Evolutionary conservation across 2,329 filamentous ascomycete species (phyloP).

Genomic region (Allantophomopsis cytisporea): DNA sequence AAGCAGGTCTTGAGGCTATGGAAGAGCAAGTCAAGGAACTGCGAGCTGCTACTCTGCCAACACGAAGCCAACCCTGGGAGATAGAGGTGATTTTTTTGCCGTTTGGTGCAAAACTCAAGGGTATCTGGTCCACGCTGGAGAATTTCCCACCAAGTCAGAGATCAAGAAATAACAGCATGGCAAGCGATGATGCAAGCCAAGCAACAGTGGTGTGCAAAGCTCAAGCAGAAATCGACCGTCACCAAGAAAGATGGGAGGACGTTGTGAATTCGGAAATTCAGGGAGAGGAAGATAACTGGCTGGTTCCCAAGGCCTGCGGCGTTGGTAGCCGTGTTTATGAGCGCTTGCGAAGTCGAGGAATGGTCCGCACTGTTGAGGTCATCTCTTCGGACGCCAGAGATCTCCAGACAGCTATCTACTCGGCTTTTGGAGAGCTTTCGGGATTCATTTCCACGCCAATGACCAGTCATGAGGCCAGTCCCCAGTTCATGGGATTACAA

Average conservation of each 20-base stretch:
- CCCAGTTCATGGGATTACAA: slow-evolving; percentile 33
- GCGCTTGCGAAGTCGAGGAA: slow-evolving; percentile 61
- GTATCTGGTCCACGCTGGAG: slow-evolving; percentile 34
- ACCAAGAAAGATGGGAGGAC: slow-evolving; percentile 2
- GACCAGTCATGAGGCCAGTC: slow-evolving; percentile 6
- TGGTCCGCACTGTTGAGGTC: slow-evolving; percentile 51
- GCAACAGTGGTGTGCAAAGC: slow-evolving; percentile 13
- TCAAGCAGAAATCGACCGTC: slow-evolving; percentile 3
- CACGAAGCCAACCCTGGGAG: slow-evolving; percentile 51
- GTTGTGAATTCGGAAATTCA: not conserved
- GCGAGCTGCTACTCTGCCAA: slow-evolving; percentile 31
- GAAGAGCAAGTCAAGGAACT: slow-evolving; percentile 22
- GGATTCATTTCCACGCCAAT: slow-evolving; percentile 8
- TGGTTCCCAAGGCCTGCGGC: slow-evolving; percentile 55
- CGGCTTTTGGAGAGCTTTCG: slow-evolving; percentile 39
- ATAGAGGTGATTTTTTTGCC: slow-evolving; percentile 66
- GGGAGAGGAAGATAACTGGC: slow-evolving; percentile 10
- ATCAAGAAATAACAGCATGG: slow-evolving; percentile 20
- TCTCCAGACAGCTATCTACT: slow-evolving; percentile 47
- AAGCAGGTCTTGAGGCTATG: slow-evolving; percentile 28
- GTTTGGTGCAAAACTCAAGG: slow-evolving; percentile 41
- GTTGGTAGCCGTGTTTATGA: slow-evolving; percentile 49
- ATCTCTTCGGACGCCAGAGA: slow-evolving; percentile 51
- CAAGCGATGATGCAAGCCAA: slow-evolving; percentile 32
- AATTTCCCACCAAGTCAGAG: slow-evolving; percentile 21